Conservation (phyloP, 345 rosid genomes). For the Salix brachista region DNA sequence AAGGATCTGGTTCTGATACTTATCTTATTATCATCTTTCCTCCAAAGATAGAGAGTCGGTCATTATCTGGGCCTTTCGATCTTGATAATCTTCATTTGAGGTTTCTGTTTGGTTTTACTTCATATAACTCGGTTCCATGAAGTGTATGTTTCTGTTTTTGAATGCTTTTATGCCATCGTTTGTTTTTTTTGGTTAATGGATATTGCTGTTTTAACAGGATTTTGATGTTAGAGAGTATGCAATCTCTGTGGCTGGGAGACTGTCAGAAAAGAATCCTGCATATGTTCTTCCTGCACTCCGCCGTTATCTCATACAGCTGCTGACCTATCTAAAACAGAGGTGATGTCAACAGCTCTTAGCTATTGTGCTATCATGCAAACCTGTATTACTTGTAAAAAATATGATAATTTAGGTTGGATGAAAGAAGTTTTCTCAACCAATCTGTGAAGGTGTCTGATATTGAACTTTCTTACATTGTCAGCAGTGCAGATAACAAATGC, state of each 20-base stretch:
- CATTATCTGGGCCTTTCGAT: neutral
- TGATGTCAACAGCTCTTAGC: slow-evolving; percentile 25
- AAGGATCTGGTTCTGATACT: neutral
- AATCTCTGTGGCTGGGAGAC: slow-evolving; percentile 89
- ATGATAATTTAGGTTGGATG: neutral
- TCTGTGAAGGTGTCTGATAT: slow-evolving; percentile 17
- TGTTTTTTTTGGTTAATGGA: neutral
- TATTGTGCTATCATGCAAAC: neutral
- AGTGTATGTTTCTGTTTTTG: neutral
- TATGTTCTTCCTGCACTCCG: slow-evolving; percentile 99
- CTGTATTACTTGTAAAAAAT: neutral
- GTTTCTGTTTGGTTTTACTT: neutral
- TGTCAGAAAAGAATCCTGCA: slow-evolving; percentile 97
- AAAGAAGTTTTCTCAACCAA: neutral
- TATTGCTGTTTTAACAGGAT: slow-evolving; percentile 52
- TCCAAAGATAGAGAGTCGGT: neutral
- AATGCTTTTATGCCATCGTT: neutral
- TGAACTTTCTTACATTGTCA: slow-evolving; percentile 43
- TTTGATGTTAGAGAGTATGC: slow-evolving; percentile 92
- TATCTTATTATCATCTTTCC: neutral
- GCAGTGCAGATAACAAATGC: slow-evolving; percentile 98
- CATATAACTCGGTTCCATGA: neutral
- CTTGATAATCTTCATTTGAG: slow-evolving; percentile 1
- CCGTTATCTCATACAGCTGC: slow-evolving; percentile 92
- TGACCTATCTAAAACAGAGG: slow-evolving; percentile 96